Percentiles rank a stretch among this genome's conserved stretches.
Evolutionary conservation across 1,284 basidiomycete species (phyloP).

Genomic region (Heterobasidion occidentale): DNA sequence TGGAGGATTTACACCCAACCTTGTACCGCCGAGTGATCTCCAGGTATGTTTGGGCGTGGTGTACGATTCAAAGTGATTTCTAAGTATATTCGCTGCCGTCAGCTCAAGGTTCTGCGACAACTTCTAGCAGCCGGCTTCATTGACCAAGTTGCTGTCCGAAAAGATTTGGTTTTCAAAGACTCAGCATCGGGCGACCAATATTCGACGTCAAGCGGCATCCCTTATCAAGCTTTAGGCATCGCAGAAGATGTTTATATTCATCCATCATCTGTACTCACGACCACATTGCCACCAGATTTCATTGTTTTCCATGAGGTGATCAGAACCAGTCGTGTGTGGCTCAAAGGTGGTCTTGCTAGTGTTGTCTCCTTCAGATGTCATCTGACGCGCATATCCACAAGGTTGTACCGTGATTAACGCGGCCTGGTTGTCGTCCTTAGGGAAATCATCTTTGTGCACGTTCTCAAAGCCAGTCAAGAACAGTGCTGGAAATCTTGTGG

Average conservation of each 20-base stretch:
- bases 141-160: conserved; percentile 92
- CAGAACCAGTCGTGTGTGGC: conserved; percentile 66
- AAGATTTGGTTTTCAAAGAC: conserved; percentile 67
- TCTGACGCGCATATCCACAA: conserved; percentile 20
- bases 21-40: conserved; percentile 65
- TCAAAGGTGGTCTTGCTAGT: conserved; percentile 59
- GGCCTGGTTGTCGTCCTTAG: conserved; percentile 81
- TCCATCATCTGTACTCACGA: conserved; percentile 77
- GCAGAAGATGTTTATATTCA: conserved; percentile 90
- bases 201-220: conserved; percentile 70
- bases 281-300: conserved; percentile 76
- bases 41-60: conserved; percentile 42
- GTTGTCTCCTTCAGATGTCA: conserved; percentile 7
- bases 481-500: conserved; percentile 54
- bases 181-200: conserved; percentile 58
- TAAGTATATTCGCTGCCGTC: conserved; percentile 5
- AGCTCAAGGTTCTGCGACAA: conserved; percentile 91
- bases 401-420: conserved; percentile 84
- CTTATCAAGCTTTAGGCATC: conserved; percentile 82
- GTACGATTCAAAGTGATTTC: not conserved
- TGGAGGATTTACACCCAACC: conserved; percentile 48
- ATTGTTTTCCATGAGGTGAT: conserved; percentile 82
- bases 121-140: conserved; percentile 88
- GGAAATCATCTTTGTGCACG: conserved; percentile 72
- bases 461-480: conserved; percentile 84